Evolutionary conservation across 2,329 filamentous ascomycete genomes (phyloP).

Genomic region (Byssothecium circinans): DNA sequence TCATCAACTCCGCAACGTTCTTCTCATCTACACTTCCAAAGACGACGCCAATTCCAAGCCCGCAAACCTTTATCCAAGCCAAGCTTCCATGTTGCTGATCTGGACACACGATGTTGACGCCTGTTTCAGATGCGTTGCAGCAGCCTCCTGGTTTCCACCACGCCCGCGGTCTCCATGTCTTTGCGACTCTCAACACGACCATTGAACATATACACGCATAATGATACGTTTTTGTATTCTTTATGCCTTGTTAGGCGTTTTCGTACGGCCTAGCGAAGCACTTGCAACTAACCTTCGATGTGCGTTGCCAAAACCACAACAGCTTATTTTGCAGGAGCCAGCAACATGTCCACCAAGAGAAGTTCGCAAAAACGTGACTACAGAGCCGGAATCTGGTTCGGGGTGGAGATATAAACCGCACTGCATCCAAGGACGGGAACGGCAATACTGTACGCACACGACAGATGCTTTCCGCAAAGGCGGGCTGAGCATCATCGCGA

Average conservation of each 20-base stretch:
- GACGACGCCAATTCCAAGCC: too few species aligned
- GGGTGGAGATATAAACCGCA: slow-evolving; percentile 19
- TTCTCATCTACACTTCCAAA: too few species aligned
- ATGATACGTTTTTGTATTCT: slow-evolving; percentile 15
- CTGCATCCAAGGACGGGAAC: slow-evolving; percentile 14
- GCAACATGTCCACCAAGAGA: neutral
- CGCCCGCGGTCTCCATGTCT: slow-evolving; percentile 6
- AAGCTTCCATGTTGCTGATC: neutral
- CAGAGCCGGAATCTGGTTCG: neutral
- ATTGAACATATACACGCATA: slow-evolving; percentile 2
- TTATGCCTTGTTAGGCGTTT: slow-evolving; percentile 9
- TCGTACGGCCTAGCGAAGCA: slow-evolving; percentile 2
- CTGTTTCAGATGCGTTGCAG: slow-evolving; percentile 28
- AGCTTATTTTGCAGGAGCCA: slow-evolving; percentile 6
- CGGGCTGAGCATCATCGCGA: slow-evolving; percentile 25
- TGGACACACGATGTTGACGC: too few species aligned
- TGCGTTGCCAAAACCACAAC: slow-evolving; percentile 14
- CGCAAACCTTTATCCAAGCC: neutral
- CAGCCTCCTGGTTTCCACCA: slow-evolving; percentile 7
- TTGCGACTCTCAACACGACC: neutral
- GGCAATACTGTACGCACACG: slow-evolving; percentile 24
- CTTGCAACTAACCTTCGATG: slow-evolving; percentile 3
- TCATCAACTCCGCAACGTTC: too few species aligned
- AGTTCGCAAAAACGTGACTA: neutral
- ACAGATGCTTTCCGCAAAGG: slow-evolving; percentile 12